Base-by-base conservation (phyloP, 1,284 basidiomycete species). In the Mrakiaceae sp. region DNA sequence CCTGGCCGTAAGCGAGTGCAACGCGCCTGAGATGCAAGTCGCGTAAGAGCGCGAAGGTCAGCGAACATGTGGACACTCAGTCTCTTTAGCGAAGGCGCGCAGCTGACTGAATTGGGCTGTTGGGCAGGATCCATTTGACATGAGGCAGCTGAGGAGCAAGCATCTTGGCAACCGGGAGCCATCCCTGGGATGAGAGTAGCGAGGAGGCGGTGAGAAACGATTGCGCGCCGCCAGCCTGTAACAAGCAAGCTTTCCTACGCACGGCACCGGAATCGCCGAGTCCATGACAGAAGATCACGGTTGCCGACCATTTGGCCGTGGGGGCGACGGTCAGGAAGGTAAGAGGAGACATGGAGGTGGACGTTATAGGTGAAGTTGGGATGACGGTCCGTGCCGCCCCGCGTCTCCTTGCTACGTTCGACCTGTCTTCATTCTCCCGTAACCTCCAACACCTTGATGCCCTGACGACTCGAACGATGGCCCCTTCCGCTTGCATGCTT, bases 251-350 rank as follows among this genome's bases (percentile, higher is more conserved):
- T 27, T 27, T 27, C 43, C 43, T 16, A 52, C 40, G 52, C 47
- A 27, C 27, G 69, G 14, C 63, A 71, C 73, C 74, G 43, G 66
- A 71, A 67, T 76, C 75, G 8, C 74, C 75, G 7, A 76, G 70
- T n/a, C 74, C 88, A 80, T 95, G 92, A 49, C 90, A 78, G 74
- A 94, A 90, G 72, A 95, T 88, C 69, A 94, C 84, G 2, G 89
- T 92, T 4, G 90, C 89, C 2, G 87, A 86, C 75, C 94, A 91
- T 68, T 82, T 83, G 50, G 77, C 72, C 14, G 55, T 66, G 3
- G 64, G 64, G 4, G 52, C 54, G 11, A 65, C 54, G 10, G 59
- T 61, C 2, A 61, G 64, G 64, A 60, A 65, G 14, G 59, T 51
- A 12, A 65, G 52, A 42, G 64, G 64, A 43, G 64, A 11, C 51